Evolutionary conservation across 169 alveolate genomes (phyloP), one percentile per base, ranked within the genome.

Genomic region (Theileria orientalis): DNA sequence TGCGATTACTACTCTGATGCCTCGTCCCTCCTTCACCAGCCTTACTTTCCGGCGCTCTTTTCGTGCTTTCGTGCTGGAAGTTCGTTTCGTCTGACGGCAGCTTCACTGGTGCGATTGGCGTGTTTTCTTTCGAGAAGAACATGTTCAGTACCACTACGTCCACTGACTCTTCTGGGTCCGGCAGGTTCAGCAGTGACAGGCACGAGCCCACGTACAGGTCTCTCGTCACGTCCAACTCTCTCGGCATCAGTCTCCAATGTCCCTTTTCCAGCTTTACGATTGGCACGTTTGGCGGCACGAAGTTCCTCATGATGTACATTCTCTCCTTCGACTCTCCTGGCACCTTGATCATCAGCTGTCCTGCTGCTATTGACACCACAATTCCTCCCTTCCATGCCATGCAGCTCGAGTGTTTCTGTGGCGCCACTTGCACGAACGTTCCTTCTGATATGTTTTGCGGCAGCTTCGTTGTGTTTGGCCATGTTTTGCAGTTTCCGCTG

Each of bases 231-330:
- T 80, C 83, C 1, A 80, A 5, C 42, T 25, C 56, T 14, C 83
- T 69, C 25, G 88, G 88, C 37, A 80, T 9, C 9, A 80, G 54
- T 0, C 88, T 67, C 88, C 88, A 80, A 40, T 66, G 68, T 0
- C 83, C 83, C 69, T 80, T 80, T 41, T 80, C 88, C 21, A 72
- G 33, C 30, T 68, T 42, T 1, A 59, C 52, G 0, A 59, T n/a
- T 0, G 88, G 88, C 11, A 80, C 88, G 49, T 80, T 80, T 30
- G 88, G 88, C 0, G 88, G 88, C 16, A 80, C 73, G 33, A 80
- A 80, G 37, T 80, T 72, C 35, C 83, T 64, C 83, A 80, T 27
- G 63, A 72, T 72, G 29, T 52, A 80, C 86, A 78, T 78, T 27
- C 86, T 40, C 6, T 78, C 86, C 32, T 64, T 64, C 54, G 6